Percentiles rank a stretch among this genome's conserved stretches.
phyloP scores from a whole-genome alignment of 257 asterid genomes.

The Marsdenia floribunda region DNA sequence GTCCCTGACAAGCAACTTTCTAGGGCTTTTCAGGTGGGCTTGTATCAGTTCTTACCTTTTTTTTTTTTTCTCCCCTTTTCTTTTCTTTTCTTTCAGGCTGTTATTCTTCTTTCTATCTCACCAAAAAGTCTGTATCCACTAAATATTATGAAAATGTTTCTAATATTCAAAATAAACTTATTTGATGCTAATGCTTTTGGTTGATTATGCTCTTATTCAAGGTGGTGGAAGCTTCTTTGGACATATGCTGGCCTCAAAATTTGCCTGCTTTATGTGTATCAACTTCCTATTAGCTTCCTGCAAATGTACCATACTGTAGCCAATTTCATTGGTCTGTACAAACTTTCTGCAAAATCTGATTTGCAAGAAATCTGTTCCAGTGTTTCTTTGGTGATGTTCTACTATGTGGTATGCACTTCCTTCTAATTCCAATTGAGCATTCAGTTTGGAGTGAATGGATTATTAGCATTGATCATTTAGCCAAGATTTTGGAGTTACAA shows the following conservation, averaged over 20 bases:
- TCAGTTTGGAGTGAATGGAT: constrained; percentile 9
- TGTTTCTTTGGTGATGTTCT: constrained; percentile 71
- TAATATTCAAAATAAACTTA: constrained; percentile 4
- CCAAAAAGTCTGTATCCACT: neutral
- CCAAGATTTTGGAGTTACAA: neutral
- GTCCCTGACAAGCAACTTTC: constrained; percentile 94
- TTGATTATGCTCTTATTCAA: constrained; percentile 42
- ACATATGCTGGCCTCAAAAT: constrained; percentile 70
- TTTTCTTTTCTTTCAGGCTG: constrained; percentile 8
- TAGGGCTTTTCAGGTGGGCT: constrained; percentile 92
- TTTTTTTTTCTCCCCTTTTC: too few species aligned
- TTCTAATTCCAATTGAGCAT: constrained; percentile 21
- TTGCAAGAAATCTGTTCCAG: constrained; percentile 78
- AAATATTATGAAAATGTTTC: neutral
- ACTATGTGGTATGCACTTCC: constrained; percentile 68
- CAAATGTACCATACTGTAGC: constrained; percentile 39
- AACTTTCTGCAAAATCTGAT: constrained; percentile 54
- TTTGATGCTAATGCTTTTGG: constrained; percentile 28
- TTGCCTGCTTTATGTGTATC: constrained; percentile 73
- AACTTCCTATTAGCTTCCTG: constrained; percentile 71
- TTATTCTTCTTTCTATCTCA: neutral
- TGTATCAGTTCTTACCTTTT: neutral
- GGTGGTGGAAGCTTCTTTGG: constrained; percentile 99
- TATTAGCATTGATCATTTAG: neutral
- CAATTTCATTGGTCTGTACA: constrained; percentile 65